Evolutionary conservation across 1,284 basidiomycete genomes (phyloP), one percentile per base, ranked within the genome.

Genomic region (Papiliotrema fonsecae): DNA sequence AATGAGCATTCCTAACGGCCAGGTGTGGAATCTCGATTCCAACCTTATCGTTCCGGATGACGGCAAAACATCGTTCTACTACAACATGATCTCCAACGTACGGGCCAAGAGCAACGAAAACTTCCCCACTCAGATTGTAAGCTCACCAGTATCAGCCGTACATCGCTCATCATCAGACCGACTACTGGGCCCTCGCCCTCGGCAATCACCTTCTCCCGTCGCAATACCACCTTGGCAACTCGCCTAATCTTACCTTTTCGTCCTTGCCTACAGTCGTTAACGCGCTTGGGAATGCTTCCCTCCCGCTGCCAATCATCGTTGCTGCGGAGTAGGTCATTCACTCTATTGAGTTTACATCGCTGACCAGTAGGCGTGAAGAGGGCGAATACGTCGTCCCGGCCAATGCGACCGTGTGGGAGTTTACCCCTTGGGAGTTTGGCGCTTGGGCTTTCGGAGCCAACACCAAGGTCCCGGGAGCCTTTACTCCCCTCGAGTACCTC

Each of bases 341-440:
- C 2, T 26, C 36, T 14, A 32, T 41, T 11, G 6, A 27, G 36
- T 22, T 3, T 40, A 3, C 32, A 14, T 35, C 6, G 14, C 31
- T 42, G 39, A 53, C 21, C 11, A n/a, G 18, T 46, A 69, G 66
- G 53, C 69, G 77, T n/a, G 74, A 76, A 52, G 63, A 63, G 1
- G 68, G 69, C 34, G 67, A 76, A 55, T 44, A 70, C 11, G 61
- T 76, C 51, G 64, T 77, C 38, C 63, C 73, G 7, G 58, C 60
- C 35, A 78, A 78, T 54, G 72, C 72, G 2, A 73, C 75, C 9
- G 55, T 71, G 10, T 78, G 71, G 63, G 77, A 79, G 54, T 75
- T 76, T 47, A 76, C 67, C 1, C 75, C 75, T 1, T 73, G 63
- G 48, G 76, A 78, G 56, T 78, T 76, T 46, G 78, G 78, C 10